These are phyloP conservation scores for Carex sylvatica DNA, from an alignment of 202 grass and related monocot genomes.

Conservation along the genomic window DNA sequence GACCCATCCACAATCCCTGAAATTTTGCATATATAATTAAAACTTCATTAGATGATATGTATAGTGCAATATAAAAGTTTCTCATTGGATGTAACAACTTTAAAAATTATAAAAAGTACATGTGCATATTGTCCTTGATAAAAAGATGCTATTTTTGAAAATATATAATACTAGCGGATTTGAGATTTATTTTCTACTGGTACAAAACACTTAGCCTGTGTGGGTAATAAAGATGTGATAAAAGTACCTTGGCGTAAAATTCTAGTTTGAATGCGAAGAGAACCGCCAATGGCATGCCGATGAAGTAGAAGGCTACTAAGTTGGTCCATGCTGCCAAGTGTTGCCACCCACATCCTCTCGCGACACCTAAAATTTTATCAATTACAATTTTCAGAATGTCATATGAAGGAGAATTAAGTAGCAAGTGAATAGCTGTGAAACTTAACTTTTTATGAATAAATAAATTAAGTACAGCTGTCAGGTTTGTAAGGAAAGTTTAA, in stretches of 20 bases:
- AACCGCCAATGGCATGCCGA: constrained; percentile 70
- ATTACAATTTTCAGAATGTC: neutral
- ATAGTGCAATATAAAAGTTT: neutral
- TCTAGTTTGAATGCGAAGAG: constrained; percentile 72
- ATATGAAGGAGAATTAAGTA: neutral
- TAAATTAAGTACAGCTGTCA: neutral
- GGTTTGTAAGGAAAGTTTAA: neutral
- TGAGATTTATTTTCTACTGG: neutral
- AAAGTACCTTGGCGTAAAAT: constrained; percentile 40
- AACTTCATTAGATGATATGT: neutral
- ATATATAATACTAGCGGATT: neutral
- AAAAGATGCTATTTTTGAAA: too few relatives aligned
- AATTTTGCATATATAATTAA: neutral
- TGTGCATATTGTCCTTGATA: too few relatives aligned
- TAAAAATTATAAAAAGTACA: too few relatives aligned
- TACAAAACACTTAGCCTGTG: neutral
- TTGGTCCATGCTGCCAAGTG: constrained; percentile 75
- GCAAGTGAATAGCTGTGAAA: neutral
- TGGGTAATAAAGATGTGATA: neutral
- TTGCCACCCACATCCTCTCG: constrained; percentile 95
- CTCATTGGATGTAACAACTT: neutral
- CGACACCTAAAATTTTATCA: constrained; percentile 44
- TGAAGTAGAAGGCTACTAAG: constrained; percentile 80
- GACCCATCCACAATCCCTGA: constrained; percentile 68
- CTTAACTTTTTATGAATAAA: too few relatives aligned